These are phyloP conservation scores for Oropetium thomaeum DNA, from an alignment of 176 grass and related monocot species.

Conservation along the genomic window DNA sequence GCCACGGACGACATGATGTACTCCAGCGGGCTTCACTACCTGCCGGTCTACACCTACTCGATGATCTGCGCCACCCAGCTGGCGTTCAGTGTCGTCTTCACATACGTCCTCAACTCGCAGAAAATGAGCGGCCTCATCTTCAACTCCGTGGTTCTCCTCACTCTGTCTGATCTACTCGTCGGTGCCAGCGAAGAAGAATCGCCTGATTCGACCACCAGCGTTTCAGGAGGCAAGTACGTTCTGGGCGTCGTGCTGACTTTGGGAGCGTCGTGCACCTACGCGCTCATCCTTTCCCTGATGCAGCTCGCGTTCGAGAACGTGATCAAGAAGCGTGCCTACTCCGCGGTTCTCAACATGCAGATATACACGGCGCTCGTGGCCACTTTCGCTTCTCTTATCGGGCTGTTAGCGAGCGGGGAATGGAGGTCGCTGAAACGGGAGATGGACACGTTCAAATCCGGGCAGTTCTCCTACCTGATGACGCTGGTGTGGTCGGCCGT, in stretches of 20 bases:
- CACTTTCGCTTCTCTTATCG: constrained; percentile 35
- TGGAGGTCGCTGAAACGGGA: constrained; percentile 59
- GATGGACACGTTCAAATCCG: constrained; percentile 58
- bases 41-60: constrained; percentile 70
- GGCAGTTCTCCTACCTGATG: constrained; percentile 77
- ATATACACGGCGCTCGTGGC: constrained; percentile 61
- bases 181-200: constrained; percentile 38
- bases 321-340: constrained; percentile 54
- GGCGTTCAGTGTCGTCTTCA: constrained; percentile 69
- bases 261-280: constrained; percentile 66
- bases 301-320: constrained; percentile 73
- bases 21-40: constrained; percentile 55
- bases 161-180: constrained; percentile 59
- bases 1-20: constrained; percentile 78
- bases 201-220: no score
- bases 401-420: constrained; percentile 68
- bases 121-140: constrained; percentile 62
- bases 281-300: constrained; percentile 81
- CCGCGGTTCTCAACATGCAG: constrained; percentile 59
- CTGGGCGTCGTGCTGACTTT: constrained; percentile 66
- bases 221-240: constrained; percentile 34
- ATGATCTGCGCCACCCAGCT: constrained; percentile 78
- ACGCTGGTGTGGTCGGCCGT: constrained; percentile 61
- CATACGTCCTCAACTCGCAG: constrained; percentile 68
- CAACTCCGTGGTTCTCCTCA: constrained; percentile 70